Evolutionary conservation across 1,284 basidiomycete species (phyloP), one percentile per base, ranked within the genome.

Genomic region (Irpex sp.): DNA sequence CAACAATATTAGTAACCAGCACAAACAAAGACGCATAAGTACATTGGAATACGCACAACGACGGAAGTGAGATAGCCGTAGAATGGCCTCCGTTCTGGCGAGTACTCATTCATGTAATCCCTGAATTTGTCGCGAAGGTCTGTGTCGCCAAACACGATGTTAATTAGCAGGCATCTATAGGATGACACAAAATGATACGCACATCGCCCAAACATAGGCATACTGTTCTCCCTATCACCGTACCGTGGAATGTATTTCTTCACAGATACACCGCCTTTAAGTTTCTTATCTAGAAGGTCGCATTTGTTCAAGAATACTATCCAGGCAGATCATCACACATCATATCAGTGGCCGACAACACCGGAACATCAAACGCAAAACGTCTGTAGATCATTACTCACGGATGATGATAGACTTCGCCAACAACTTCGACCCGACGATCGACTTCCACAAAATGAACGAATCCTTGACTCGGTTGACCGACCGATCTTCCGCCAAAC

Each of bases 381-480:
- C 26, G 26, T 26, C 26, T 44, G 40, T 44, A 15, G 40, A 15
- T 44, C 15, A 44, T 15, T 36, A 70, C 73, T 61, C 58, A 75
- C 73, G 75, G 57, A 89, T 81, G 63, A 89, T 73, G 52, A 82
- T 82, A 9, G 82, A 80, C 59, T 81, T 80, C n/a, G 79, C 75
- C 31, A 90, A 81, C 1, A 89, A 76, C 65, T 81, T 83, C 19
- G 83, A 81, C 11, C 79, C 75, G 66, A 83, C 83, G 56, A 90
- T 81, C 1, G 78, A 76, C 59, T 80, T 80, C 87, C 87, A 90
- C 38, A 90, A 79, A 17, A 84, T 74, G 73, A 88, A 82, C 1
- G 88, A 86, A 69, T 90, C 88, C 67, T 88, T 84, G 19, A 89
- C 80, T 21, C 88, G 81, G 68, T 89, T 89, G 59, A 88, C 79